These are phyloP conservation scores for Coelastrella sp. DNA, from an alignment of 139 green algal species.

Conservation along the genomic window DNA sequence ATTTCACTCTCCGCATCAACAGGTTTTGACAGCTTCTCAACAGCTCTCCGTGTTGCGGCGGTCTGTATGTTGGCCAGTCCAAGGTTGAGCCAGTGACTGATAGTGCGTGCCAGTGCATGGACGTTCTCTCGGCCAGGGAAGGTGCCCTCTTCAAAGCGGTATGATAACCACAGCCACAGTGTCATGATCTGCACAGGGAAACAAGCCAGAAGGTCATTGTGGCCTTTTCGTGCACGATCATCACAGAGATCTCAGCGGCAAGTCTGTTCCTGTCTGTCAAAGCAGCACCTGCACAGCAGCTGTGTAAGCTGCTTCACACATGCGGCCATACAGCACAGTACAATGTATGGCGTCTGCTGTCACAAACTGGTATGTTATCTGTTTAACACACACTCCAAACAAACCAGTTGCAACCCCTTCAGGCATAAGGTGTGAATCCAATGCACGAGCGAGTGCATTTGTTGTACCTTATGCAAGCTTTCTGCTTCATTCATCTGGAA, in stretches of 20 bases:
- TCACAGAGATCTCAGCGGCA: neutral
- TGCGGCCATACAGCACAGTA: no score
- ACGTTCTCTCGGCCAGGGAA: constrained; percentile 59
- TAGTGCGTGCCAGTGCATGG: neutral
- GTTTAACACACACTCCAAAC: no score
- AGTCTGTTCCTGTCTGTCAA: no score
- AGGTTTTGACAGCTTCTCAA: neutral
- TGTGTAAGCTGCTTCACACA: no score
- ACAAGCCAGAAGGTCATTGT: no score
- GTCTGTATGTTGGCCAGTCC: constrained; percentile 50
- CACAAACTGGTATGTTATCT: no score
- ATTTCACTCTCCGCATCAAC: no score
- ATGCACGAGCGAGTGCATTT: neutral
- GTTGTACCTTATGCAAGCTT: constrained; percentile 46
- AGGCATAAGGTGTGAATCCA: no score
- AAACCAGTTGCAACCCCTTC: no score
- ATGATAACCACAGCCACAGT: constrained; percentile 78
- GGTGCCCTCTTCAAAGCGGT: constrained; percentile 61
- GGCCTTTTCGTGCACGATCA: neutral
- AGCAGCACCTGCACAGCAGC: no score
- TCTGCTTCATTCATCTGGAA: constrained; percentile 47
- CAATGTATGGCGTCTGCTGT: no score
- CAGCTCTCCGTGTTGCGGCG: neutral
- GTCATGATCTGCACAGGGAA: constrained; percentile 60
- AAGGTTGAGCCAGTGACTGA: constrained; percentile 53